These are phyloP conservation scores for Geotrichum phurueaensis DNA, from an alignment of 1,139 yeast genomes.

Conservation along the genomic window DNA sequence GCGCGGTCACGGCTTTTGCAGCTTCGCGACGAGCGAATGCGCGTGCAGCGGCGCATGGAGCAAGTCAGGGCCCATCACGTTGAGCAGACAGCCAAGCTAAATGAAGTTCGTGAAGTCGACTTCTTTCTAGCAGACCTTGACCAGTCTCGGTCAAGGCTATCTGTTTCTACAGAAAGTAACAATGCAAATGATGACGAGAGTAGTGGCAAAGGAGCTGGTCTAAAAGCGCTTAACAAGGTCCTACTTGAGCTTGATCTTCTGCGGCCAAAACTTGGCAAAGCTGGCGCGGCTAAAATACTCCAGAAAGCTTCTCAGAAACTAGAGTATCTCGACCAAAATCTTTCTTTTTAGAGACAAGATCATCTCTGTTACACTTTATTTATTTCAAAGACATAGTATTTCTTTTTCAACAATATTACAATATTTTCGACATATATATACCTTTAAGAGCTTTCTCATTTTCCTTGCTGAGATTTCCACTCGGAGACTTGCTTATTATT, in stretches of 20 bases:
- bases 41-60: constrained; percentile 22
- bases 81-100: constrained; percentile 11
- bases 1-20: constrained; percentile 22
- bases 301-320: constrained; percentile 1
- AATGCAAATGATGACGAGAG: neutral
- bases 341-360: constrained; percentile 4
- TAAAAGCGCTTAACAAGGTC: neutral
- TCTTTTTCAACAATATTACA: neutral
- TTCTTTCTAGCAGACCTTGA: constrained; percentile 20
- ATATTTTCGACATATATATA: neutral
- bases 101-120: constrained; percentile 19
- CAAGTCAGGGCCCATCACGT: constrained; percentile 17
- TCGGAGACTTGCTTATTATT: constrained; percentile 17
- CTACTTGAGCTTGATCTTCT: constrained; percentile 2
- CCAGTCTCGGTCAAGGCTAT: neutral
- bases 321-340: constrained; percentile 7
- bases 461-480: constrained; percentile 13
- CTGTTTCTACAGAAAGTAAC: constrained; percentile 4
- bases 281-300: constrained; percentile 4
- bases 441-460: too few species aligned
- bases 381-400: neutral
- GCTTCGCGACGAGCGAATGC: constrained; percentile 23
- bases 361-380: neutral
- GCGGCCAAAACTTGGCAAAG: neutral
- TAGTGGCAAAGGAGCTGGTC: neutral